phyloP scores from a whole-genome alignment of 768 basidiomycete species.

The Pleurotus tuber-regium region DNA sequence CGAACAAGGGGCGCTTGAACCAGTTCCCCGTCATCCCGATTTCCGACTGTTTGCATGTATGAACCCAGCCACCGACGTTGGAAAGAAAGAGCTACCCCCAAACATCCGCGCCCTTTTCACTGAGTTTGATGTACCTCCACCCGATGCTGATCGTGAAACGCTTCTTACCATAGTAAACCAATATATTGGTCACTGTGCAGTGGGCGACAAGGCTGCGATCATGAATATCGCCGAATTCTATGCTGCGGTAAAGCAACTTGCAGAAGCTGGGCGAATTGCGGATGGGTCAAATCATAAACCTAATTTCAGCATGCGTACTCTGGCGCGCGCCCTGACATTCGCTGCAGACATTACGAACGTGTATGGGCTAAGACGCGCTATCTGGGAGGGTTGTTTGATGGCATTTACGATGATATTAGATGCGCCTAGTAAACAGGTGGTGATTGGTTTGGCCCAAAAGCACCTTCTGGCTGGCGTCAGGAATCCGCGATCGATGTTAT shows the following conservation, averaged over 20 bases:
- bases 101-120: slow-evolving; percentile 91
- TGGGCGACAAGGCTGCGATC: slow-evolving; percentile 83
- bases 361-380: slow-evolving; percentile 79
- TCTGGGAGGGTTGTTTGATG: slow-evolving; percentile 98
- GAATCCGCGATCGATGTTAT: slow-evolving; percentile 73
- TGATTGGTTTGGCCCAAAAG: slow-evolving; percentile 67
- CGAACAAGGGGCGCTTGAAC: slow-evolving; percentile 88
- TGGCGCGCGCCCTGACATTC: slow-evolving; percentile 87
- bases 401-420: slow-evolving; percentile 96
- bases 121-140: slow-evolving; percentile 92
- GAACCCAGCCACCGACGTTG: slow-evolving; percentile 99
- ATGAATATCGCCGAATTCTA: slow-evolving; percentile 95
- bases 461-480: slow-evolving; percentile 77
- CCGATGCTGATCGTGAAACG: slow-evolving; percentile 89
- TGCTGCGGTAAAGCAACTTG: slow-evolving; percentile 69
- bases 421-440: slow-evolving; percentile 59
- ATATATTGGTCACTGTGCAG: slow-evolving; percentile 81
- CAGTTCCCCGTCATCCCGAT: slow-evolving; percentile 87
- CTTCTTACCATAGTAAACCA: slow-evolving; percentile 83
- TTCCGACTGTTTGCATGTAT: slow-evolving; percentile 98
- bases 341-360: slow-evolving; percentile 74
- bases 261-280: slow-evolving; percentile 74
- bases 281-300: slow-evolving; percentile 93
- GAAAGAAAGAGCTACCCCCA: slow-evolving; percentile 94
- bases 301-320: slow-evolving; percentile 96